A percentile compares a stretch with the other conserved stretches of the same genome.
Conservation (phyloP, 352 stramenopile species). For the Pythium angustatum region DNA sequence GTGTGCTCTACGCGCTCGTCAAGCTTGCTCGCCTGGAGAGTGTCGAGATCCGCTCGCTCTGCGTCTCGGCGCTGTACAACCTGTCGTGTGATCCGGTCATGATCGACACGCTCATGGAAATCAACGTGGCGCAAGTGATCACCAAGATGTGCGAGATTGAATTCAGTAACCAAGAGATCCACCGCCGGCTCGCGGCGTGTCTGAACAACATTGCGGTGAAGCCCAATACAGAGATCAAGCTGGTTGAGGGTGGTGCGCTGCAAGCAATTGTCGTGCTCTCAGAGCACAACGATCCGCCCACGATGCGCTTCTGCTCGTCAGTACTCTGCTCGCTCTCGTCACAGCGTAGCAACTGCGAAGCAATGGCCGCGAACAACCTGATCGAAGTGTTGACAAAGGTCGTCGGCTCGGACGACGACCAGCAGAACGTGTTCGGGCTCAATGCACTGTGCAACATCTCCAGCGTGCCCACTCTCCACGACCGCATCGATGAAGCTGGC, state of each 20-base stretch:
- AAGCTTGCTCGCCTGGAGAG: constrained; percentile 85
- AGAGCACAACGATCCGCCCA: constrained; percentile 70
- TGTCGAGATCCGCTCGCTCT: constrained; percentile 78
- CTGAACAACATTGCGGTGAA: constrained; percentile 75
- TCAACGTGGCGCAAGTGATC: constrained; percentile 84
- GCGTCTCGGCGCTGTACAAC: constrained; percentile 83
- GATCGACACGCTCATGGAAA: constrained; percentile 79
- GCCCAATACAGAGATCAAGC: constrained; percentile 47
- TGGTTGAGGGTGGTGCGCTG: constrained; percentile 70
- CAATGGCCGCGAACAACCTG: constrained; percentile 63
- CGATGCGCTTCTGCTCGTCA: constrained; percentile 67
- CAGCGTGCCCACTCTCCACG: constrained; percentile 55
- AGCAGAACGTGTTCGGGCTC: constrained; percentile 71
- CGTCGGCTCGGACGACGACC: constrained; percentile 43
- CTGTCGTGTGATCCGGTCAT: constrained; percentile 72
- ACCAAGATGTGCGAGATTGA: constrained; percentile 86
- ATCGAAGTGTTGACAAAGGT: constrained; percentile 72
- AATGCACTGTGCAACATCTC: constrained; percentile 84
- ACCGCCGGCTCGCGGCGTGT: constrained; percentile 68
- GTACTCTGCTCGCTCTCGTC: constrained; percentile 73
- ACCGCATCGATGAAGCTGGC: constrained; percentile 66
- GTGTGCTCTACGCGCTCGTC: constrained; percentile 85
- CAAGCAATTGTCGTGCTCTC: constrained; percentile 67
- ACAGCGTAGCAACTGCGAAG: constrained; percentile 71
- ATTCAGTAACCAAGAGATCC: constrained; percentile 81